Percentiles rank a stretch among this genome's conserved stretches.
Evolutionary conservation across 2,329 filamentous ascomycete genomes (phyloP).

Genomic region (Botryotinia globosa): DNA sequence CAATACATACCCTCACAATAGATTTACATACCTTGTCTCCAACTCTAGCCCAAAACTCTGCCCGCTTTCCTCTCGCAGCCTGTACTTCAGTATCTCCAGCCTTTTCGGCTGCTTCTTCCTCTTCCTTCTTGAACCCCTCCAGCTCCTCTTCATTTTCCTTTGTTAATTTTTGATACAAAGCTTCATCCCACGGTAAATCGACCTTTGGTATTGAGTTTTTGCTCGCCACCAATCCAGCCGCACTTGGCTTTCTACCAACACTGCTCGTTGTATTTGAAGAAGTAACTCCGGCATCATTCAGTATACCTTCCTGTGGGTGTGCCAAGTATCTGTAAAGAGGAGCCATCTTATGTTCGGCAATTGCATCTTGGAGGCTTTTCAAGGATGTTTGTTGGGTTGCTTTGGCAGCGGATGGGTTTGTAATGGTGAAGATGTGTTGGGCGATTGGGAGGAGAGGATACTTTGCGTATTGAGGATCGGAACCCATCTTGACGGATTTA

Average conservation of each 20-base stretch:
- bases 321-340: conserved; percentile 82
- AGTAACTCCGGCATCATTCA: conserved; percentile 52
- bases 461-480: conserved; percentile 82
- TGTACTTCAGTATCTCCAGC: conserved; percentile 94
- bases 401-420: conserved; percentile 70
- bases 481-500: conserved; percentile 54
- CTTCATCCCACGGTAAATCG: conserved; percentile 86
- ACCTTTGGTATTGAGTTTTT: conserved; percentile 62
- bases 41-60: conserved; percentile 92
- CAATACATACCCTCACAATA: not conserved
- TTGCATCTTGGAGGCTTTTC: conserved; percentile 77
- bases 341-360: conserved; percentile 80
- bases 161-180: conserved; percentile 73
- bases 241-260: conserved; percentile 64
- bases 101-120: conserved; percentile 92
- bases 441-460: conserved; percentile 78
- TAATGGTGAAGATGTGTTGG: conserved; percentile 84
- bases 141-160: conserved; percentile 77
- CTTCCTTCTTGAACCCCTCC: conserved; percentile 75
- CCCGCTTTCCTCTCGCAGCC: conserved; percentile 87
- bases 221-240: conserved; percentile 72
- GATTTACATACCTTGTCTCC: conserved; percentile 76
- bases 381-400: conserved; percentile 66
- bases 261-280: conserved; percentile 46
- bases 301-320: conserved; percentile 65